Percentiles rank a stretch among this genome's conserved stretches.
Conservation (phyloP, 495 filamentous ascomycete species). For the Penicillium atrosanguineum region DNA sequence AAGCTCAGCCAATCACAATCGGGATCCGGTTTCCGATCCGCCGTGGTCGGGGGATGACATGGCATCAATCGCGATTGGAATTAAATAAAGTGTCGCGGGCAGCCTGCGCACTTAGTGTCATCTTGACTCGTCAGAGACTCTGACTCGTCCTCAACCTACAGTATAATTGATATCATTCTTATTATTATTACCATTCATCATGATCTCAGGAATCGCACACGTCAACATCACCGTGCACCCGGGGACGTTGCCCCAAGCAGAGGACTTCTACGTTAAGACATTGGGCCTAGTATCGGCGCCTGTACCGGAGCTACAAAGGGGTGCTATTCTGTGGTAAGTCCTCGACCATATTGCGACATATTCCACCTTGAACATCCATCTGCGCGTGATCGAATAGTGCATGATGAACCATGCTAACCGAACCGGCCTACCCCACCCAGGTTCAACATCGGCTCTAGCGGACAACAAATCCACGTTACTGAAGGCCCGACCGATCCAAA, state of each 20-base stretch:
- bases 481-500: slow-evolving; percentile 48
- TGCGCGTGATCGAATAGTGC: not conserved
- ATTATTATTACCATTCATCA: slow-evolving; percentile 15
- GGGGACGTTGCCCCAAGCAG: slow-evolving; percentile 51
- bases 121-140: not conserved
- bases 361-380: too few species aligned
- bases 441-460: slow-evolving; percentile 56
- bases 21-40: slow-evolving; percentile 18
- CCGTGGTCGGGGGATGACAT: slow-evolving; percentile 9
- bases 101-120: not conserved
- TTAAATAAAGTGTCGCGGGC: slow-evolving; percentile 1
- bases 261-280: slow-evolving; percentile 55
- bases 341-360: too few species aligned
- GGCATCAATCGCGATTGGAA: not conserved
- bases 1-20: slow-evolving; percentile 10
- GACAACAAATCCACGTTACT: slow-evolving; percentile 60
- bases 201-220: slow-evolving; percentile 61
- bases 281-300: slow-evolving; percentile 48
- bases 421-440: slow-evolving; percentile 9
- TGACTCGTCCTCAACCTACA: not conserved
- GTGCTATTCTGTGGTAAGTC: slow-evolving; percentile 48
- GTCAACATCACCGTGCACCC: slow-evolving; percentile 58
- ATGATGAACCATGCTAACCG: not conserved
- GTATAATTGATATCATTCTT: too few species aligned
- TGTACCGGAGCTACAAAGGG: slow-evolving; percentile 51